These are phyloP conservation scores for Saccharomyces kudriavzevii DNA, from an alignment of 805 yeast genomes.

Conservation along the genomic window DNA sequence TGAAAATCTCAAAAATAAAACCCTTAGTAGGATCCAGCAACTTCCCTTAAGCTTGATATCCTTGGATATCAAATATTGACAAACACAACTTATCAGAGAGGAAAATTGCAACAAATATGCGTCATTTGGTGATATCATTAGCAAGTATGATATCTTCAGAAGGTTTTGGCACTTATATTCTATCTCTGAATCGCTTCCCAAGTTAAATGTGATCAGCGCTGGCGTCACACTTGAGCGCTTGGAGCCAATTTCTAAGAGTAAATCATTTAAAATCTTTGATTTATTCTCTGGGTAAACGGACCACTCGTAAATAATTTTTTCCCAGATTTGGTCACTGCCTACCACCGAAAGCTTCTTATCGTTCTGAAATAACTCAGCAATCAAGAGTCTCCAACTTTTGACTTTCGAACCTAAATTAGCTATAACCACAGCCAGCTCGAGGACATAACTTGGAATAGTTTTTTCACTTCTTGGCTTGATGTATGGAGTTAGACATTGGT, in stretches of 20 bases:
- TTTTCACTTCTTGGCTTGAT: slow-evolving; percentile 37
- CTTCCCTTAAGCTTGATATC: slow-evolving; percentile 20
- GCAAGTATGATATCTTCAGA: slow-evolving; percentile 54
- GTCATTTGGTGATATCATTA: slow-evolving; percentile 56
- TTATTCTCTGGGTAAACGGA: slow-evolving; percentile 43
- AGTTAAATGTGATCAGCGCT: slow-evolving; percentile 47
- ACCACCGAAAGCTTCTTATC: slow-evolving; percentile 17
- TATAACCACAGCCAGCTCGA: slow-evolving; percentile 37
- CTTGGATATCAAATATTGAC: slow-evolving; percentile 30
- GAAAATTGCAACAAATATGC: slow-evolving; percentile 41
- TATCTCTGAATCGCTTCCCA: slow-evolving; percentile 64
- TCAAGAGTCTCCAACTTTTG: slow-evolving; percentile 55
- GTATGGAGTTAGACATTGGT: slow-evolving; percentile 46
- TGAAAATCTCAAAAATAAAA: slow-evolving; percentile 52
- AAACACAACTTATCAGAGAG: slow-evolving; percentile 41
- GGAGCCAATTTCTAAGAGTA: slow-evolving; percentile 22
- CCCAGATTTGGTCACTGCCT: slow-evolving; percentile 38
- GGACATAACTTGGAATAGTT: slow-evolving; percentile 34
- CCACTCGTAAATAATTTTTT: slow-evolving; percentile 53
- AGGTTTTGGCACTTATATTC: slow-evolving; percentile 45
- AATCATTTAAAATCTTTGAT: slow-evolving; percentile 36
- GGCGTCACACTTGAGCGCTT: slow-evolving; percentile 43
- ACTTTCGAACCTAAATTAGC: slow-evolving; percentile 27
- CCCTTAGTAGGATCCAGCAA: slow-evolving; percentile 52
- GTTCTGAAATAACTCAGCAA: slow-evolving; percentile 62